Evolutionary conservation across 1,284 basidiomycete species (phyloP).

Genomic region (Pterulicium gracile): DNA sequence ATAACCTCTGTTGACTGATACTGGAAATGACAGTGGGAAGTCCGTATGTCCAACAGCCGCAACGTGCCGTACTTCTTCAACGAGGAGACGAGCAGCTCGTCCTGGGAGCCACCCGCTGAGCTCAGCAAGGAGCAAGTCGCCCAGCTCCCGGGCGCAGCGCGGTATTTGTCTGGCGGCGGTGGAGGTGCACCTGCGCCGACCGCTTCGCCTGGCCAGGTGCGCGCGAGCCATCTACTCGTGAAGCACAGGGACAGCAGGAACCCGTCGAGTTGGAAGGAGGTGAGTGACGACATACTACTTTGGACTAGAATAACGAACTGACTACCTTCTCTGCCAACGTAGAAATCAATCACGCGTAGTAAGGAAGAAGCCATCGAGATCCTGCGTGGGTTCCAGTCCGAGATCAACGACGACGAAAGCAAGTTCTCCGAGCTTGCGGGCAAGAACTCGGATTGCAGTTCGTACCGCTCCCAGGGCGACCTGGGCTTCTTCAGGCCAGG

Average conservation of each 20-base stretch:
- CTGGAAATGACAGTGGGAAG: slow-evolving; percentile 72
- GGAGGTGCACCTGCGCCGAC: neutral
- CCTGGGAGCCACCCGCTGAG: slow-evolving; percentile 74
- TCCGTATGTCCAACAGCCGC: slow-evolving; percentile 76
- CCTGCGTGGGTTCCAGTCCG: slow-evolving; percentile 49
- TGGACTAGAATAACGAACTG: neutral
- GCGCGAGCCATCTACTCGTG: slow-evolving; percentile 90
- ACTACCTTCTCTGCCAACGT: neutral
- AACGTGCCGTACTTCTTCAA: slow-evolving; percentile 89
- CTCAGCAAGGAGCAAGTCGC: slow-evolving; percentile 55
- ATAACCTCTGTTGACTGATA: no score
- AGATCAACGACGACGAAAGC: slow-evolving; percentile 49
- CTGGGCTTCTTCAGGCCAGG: slow-evolving; percentile 79
- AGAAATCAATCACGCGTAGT: slow-evolving; percentile 81
- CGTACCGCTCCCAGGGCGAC: slow-evolving; percentile 72
- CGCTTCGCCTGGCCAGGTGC: slow-evolving; percentile 49
- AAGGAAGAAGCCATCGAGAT: slow-evolving; percentile 82
- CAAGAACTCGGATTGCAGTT: slow-evolving; percentile 80
- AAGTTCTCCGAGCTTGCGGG: slow-evolving; percentile 72
- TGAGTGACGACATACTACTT: slow-evolving; percentile 32
- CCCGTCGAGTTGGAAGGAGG: slow-evolving; percentile 90
- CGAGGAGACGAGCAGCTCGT: slow-evolving; percentile 54
- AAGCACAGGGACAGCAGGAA: slow-evolving; percentile 86
- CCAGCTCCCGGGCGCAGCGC: slow-evolving; percentile 58
- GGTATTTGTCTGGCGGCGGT: slow-evolving; percentile 28